Conservation (phyloP, 2,329 filamentous ascomycete genomes). For the Fusarium luffae region DNA sequence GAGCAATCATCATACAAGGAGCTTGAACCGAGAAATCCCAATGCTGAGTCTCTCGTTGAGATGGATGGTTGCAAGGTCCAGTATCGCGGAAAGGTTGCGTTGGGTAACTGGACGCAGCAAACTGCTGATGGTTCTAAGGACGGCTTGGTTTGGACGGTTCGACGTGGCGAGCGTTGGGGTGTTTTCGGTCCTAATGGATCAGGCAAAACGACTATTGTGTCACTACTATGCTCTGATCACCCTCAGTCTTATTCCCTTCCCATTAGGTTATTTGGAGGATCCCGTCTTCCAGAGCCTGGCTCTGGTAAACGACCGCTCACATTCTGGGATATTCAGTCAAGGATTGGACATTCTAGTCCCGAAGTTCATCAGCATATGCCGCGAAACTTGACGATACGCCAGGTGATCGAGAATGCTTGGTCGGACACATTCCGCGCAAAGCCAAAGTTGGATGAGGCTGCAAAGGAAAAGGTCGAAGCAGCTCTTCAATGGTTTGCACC, state of each 20-base stretch:
- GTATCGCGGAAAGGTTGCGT: conserved; percentile 80
- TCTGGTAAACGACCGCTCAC: conserved; percentile 77
- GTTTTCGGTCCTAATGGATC: conserved; percentile 95
- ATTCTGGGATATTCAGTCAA: conserved; percentile 90
- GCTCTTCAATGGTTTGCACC: conserved; percentile 80
- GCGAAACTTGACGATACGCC: conserved; percentile 75
- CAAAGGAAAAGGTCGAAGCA: conserved; percentile 71
- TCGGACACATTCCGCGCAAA: conserved; percentile 84
- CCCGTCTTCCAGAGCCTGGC: conserved; percentile 79
- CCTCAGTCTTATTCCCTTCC: conserved; percentile 93
- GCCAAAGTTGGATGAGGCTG: conserved; percentile 70
- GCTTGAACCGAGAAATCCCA: conserved; percentile 38
- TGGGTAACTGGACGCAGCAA: conserved; percentile 83
- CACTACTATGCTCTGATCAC: conserved; percentile 93
- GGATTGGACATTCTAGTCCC: conserved; percentile 92
- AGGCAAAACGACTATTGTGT: conserved; percentile 94
- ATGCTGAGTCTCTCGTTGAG: conserved; percentile 79
- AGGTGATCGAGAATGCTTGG: conserved; percentile 87
- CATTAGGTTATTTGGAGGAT: conserved; percentile 85
- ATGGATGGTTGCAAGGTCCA: conserved; percentile 86
- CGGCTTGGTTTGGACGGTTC: conserved; percentile 85
- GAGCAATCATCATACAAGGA: conserved; percentile 28
- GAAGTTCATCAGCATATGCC: conserved; percentile 96
- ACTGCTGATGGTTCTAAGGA: conserved; percentile 59
- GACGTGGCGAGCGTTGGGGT: conserved; percentile 87